phyloP scores from a whole-genome alignment of 768 basidiomycete species.

The Lenzites betulinus region DNA sequence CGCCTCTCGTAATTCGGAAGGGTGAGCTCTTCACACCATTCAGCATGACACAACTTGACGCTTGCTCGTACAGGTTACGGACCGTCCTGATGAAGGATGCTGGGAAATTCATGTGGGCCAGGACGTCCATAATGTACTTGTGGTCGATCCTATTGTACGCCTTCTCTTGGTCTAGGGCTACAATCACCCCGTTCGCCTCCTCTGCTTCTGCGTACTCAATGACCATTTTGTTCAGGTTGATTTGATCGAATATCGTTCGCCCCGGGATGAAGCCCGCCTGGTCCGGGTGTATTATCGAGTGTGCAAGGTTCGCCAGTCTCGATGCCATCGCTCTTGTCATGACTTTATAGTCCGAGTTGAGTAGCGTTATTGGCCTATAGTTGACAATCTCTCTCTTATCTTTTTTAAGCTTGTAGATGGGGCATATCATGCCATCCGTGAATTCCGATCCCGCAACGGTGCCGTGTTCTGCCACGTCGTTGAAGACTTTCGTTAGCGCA shows the following conservation, averaged over 20 bases:
- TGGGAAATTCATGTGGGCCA: slow-evolving; percentile 10
- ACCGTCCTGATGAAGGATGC: slow-evolving; percentile 21
- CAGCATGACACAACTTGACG: slow-evolving; percentile 34
- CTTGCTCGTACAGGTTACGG: slow-evolving; percentile 31
- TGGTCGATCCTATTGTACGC: slow-evolving; percentile 19
- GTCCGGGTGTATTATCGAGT: slow-evolving; percentile 33
- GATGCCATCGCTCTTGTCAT: slow-evolving; percentile 30
- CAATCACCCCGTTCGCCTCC: slow-evolving; percentile 14
- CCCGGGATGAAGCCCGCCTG: slow-evolving; percentile 44
- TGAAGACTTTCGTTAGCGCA: neutral
- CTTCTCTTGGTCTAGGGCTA: no score
- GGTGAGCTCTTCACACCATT: slow-evolving; percentile 33
- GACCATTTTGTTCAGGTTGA: slow-evolving; percentile 26
- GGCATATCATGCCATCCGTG: slow-evolving; percentile 36
- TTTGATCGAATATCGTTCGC: slow-evolving; percentile 36
- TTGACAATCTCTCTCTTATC: slow-evolving; percentile 13
- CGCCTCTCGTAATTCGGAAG: slow-evolving; percentile 35
- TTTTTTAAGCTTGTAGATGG: slow-evolving; percentile 20
- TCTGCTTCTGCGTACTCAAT: slow-evolving; percentile 14
- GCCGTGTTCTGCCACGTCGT: slow-evolving; percentile 2
- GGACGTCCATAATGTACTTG: slow-evolving; percentile 15
- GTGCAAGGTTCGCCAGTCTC: slow-evolving; percentile 12
- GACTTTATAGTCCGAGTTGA: neutral
- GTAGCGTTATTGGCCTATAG: slow-evolving; percentile 26
- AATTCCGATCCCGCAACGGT: slow-evolving; percentile 20